Evolutionary conservation across 768 basidiomycete genomes (phyloP).

Genomic region (Pleurotus salmoneostramineus): DNA sequence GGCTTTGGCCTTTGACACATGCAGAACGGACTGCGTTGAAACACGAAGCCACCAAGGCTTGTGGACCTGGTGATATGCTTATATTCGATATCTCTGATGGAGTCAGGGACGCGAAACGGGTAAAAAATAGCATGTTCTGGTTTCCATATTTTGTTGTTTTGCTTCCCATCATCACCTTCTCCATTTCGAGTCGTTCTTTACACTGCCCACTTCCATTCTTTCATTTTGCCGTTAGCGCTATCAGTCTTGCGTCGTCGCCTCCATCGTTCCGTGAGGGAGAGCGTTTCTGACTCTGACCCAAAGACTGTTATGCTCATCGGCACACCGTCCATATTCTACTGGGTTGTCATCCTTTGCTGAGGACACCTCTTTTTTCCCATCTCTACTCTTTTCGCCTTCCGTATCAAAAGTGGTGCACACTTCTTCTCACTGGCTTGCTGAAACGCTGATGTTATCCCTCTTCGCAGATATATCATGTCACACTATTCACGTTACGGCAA

Average conservation of each 20-base stretch:
- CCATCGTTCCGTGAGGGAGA: not conserved
- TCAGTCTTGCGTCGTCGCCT: not conserved
- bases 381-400: not conserved
- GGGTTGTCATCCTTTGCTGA: not conserved
- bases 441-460: not conserved
- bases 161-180: constrained; percentile 4
- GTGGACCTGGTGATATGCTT: not conserved
- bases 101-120: not conserved
- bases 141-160: not conserved
- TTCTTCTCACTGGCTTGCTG: not conserved
- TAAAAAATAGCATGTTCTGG: constrained; percentile 1
- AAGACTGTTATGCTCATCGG: constrained; percentile 4
- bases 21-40: constrained; percentile 7
- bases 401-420: not conserved
- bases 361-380: not conserved
- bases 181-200: constrained; percentile 7
- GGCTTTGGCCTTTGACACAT: constrained; percentile 5
- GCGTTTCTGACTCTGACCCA: not conserved
- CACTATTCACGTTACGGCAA: constrained; percentile 4
- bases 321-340: not conserved
- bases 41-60: not conserved
- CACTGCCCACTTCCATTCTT: constrained; percentile 4
- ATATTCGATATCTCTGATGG: constrained; percentile 1
- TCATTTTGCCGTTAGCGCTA: not conserved
- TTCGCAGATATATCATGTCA: constrained; percentile 3